Evolutionary conservation across 192 early-diverging fungal species (phyloP).

Genomic region (Irineochytrium annulatum): DNA sequence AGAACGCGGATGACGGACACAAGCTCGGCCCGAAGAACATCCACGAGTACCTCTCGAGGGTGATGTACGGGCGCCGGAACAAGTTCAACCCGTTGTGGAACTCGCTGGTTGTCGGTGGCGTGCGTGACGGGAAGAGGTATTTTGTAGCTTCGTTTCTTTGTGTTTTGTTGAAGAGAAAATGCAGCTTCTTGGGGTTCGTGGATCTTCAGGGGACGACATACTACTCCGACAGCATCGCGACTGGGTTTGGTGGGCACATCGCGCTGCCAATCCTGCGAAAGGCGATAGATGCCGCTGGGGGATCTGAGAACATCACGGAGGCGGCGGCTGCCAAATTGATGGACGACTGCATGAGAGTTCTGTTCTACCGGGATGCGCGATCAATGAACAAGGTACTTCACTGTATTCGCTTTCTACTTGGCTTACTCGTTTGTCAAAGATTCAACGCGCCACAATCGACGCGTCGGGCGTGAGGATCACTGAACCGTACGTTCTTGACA

Average conservation of each 20-base stretch:
- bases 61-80: constrained; percentile 88
- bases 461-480: constrained; percentile 75
- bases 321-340: constrained; percentile 81
- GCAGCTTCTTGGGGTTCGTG: constrained; percentile 83
- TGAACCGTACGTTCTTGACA: constrained; percentile 79
- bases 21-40: constrained; percentile 78
- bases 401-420: not conserved
- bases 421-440: too few relatives aligned
- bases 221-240: constrained; percentile 83
- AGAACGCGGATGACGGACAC: constrained; percentile 86
- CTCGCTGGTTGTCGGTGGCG: constrained; percentile 83
- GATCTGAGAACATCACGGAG: constrained; percentile 82
- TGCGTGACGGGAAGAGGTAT: constrained; percentile 70
- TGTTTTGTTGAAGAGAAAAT: not conserved
- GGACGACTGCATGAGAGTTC: constrained; percentile 85
- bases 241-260: constrained; percentile 87
- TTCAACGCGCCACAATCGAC: constrained; percentile 89
- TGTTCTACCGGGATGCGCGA: constrained; percentile 92
- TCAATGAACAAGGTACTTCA: constrained; percentile 77
- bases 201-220: constrained; percentile 95
- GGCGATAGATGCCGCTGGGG: constrained; percentile 67
- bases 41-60: constrained; percentile 81
- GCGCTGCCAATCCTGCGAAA: constrained; percentile 91
- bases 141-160: not conserved
- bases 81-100: constrained; percentile 96